Conservation (phyloP, 768 basidiomycete species). For the Mycena belliarum region DNA sequence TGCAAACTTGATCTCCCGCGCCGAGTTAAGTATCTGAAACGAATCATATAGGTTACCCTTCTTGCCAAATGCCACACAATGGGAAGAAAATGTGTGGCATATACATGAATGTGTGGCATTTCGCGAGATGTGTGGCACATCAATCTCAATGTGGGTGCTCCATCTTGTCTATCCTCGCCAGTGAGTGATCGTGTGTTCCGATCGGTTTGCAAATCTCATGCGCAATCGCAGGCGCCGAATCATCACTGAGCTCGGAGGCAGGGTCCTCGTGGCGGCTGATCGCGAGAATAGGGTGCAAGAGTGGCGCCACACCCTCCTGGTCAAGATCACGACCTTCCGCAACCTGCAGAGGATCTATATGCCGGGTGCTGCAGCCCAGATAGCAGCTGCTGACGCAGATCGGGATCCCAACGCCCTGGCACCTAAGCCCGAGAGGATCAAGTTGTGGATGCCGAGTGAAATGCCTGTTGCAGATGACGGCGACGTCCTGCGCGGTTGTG, state of each 20-base stretch:
- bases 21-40: no score
- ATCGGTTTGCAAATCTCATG: background rate
- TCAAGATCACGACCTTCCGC: conserved; percentile 7
- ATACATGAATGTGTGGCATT: no score
- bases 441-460: conserved; percentile 6
- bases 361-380: conserved; percentile 4
- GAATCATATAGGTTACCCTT: no score
- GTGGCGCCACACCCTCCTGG: background rate
- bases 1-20: no score
- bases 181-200: no score
- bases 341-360: conserved; percentile 1
- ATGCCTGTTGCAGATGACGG: background rate
- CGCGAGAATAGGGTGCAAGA: conserved; percentile 7
- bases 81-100: no score
- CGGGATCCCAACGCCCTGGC: background rate
- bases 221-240: background rate
- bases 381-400: background rate
- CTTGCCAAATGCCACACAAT: no score
- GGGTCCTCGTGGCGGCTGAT: background rate
- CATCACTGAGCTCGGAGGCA: background rate
- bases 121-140: no score
- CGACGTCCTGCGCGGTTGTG: background rate
- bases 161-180: no score
- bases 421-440: conserved; percentile 6
- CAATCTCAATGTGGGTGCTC: no score